Percentiles rank a stretch among this genome's conserved stretches.
phyloP scores from a whole-genome alignment of 305 asterid genomes.

The Fraxinus paxiana region DNA sequence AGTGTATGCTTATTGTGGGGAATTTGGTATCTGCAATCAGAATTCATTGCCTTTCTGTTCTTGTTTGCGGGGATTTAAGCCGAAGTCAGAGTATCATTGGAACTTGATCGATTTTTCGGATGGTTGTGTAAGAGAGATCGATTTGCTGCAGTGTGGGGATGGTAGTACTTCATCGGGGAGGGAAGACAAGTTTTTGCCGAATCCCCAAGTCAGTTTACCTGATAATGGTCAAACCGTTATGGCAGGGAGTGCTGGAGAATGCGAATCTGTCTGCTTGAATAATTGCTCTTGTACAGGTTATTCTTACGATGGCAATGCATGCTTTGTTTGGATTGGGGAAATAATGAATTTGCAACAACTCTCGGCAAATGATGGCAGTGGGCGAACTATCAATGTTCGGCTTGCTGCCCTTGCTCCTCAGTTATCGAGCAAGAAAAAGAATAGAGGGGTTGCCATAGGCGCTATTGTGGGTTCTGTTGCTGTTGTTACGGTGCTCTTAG shows the following conservation, averaged over 20 bases:
- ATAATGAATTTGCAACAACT: constrained; percentile 40
- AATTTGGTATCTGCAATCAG: constrained; percentile 49
- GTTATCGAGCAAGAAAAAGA: constrained; percentile 34
- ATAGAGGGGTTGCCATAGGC: constrained; percentile 32
- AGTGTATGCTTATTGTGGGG: constrained; percentile 65
- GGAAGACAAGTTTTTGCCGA: constrained; percentile 34
- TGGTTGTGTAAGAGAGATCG: constrained; percentile 50
- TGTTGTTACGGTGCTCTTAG: too few species aligned
- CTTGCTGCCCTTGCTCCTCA: constrained; percentile 51
- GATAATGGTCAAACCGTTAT: neutral
- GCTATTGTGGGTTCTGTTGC: constrained; percentile 46
- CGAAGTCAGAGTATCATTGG: constrained; percentile 41
- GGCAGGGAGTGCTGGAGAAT: constrained; percentile 37
- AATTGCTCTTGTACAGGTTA: constrained; percentile 65
- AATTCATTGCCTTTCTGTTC: constrained; percentile 41
- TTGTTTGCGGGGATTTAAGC: constrained; percentile 49
- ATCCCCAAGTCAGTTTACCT: constrained; percentile 30
- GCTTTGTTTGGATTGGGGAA: constrained; percentile 44
- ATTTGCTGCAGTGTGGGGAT: constrained; percentile 38
- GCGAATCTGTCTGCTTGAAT: constrained; percentile 47
- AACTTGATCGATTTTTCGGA: constrained; percentile 45
- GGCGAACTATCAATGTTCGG: constrained; percentile 24
- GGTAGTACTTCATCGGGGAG: constrained; percentile 21
- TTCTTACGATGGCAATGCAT: constrained; percentile 35
- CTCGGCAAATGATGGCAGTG: constrained; percentile 34